Conservation (phyloP, 2,329 filamentous ascomycete genomes). For the Scedosporium aurantiacum region DNA sequence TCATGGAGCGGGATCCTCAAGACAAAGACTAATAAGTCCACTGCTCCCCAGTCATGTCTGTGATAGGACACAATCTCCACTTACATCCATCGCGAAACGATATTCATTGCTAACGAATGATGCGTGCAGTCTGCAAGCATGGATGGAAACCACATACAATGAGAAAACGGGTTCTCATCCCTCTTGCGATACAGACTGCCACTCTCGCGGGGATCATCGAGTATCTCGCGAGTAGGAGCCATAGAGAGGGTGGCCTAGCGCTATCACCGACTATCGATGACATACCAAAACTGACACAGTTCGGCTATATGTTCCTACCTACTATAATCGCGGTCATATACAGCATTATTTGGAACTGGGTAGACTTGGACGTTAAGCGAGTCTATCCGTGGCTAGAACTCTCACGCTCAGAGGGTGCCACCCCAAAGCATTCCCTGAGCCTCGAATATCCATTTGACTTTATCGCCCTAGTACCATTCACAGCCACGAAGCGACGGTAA, state of each 20-base stretch:
- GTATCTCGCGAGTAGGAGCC: constrained; percentile 27
- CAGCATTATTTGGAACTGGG: constrained; percentile 46
- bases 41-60: no score
- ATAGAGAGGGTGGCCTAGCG: constrained; percentile 27
- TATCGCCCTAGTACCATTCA: constrained; percentile 20
- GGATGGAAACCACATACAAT: constrained; percentile 10
- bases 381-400: constrained; percentile 51
- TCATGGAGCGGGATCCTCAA: background rate
- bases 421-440: constrained; percentile 33
- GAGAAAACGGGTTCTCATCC: constrained; percentile 21
- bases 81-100: background rate
- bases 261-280: constrained; percentile 15
- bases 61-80: background rate
- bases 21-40: background rate
- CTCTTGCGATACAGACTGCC: constrained; percentile 24
- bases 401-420: constrained; percentile 32
- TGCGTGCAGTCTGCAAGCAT: constrained; percentile 2
- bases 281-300: constrained; percentile 22
- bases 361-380: constrained; percentile 47
- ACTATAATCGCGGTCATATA: constrained; percentile 44
- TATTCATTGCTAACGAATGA: background rate
- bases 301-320: constrained; percentile 39
- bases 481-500: constrained; percentile 11
- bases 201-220: constrained; percentile 33
- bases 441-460: constrained; percentile 40